These are phyloP conservation scores for Xylariaceae sp. DNA, from an alignment of 2,329 filamentous ascomycete genomes.

Conservation along the genomic window DNA sequence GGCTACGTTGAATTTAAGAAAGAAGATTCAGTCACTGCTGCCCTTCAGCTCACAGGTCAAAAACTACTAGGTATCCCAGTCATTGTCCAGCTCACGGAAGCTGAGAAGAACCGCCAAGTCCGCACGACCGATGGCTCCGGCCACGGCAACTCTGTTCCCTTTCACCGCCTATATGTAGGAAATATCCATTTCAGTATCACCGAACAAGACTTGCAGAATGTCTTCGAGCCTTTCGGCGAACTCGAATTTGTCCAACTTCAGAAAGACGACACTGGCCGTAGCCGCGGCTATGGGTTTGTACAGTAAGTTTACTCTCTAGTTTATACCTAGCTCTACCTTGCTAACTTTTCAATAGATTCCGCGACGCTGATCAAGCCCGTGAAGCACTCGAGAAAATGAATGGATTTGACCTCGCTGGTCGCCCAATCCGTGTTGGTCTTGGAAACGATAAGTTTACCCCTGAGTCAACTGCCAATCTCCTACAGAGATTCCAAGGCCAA, in stretches of 20 bases:
- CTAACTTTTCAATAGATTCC: slow-evolving; percentile 69
- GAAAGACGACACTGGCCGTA: slow-evolving; percentile 90
- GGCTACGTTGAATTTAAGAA: slow-evolving; percentile 99
- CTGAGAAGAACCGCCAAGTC: slow-evolving; percentile 98
- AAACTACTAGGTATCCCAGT: slow-evolving; percentile 98
- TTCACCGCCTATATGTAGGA: slow-evolving; percentile 97
- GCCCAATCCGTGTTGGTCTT: slow-evolving; percentile 96
- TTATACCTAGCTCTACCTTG: background rate
- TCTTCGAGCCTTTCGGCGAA: slow-evolving; percentile 97
- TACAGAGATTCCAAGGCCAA: slow-evolving; percentile 89
- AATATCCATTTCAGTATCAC: slow-evolving; percentile 99
- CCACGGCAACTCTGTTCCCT: slow-evolving; percentile 85
- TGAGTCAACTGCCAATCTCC: slow-evolving; percentile 90
- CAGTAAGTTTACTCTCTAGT: slow-evolving; percentile 70
- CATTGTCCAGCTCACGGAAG: slow-evolving; percentile 97
- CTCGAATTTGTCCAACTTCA: slow-evolving; percentile 97
- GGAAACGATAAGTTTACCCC: slow-evolving; percentile 99
- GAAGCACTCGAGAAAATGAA: slow-evolving; percentile 99
- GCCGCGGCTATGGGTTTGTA: slow-evolving; percentile 96
- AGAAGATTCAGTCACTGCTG: slow-evolving; percentile 90
- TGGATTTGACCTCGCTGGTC: slow-evolving; percentile 95
- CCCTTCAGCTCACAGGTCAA: slow-evolving; percentile 97
- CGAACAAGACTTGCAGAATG: slow-evolving; percentile 91
- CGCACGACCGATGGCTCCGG: slow-evolving; percentile 75
- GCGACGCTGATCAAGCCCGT: slow-evolving; percentile 87